Conservation (phyloP, 2,329 filamentous ascomycete genomes). For the Stagonosporopsis rhizophila region DNA sequence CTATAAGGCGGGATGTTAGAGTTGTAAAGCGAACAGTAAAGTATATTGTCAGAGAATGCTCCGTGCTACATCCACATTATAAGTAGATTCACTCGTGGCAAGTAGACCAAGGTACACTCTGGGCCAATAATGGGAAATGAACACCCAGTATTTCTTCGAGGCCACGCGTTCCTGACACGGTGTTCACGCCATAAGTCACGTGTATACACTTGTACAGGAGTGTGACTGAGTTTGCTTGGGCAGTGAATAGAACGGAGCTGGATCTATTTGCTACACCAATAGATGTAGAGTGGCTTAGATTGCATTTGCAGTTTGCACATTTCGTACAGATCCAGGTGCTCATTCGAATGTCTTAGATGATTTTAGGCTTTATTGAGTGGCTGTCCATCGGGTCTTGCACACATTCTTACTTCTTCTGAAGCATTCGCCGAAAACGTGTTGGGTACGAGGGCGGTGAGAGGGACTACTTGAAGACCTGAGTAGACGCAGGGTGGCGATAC, state of each 20-base stretch:
- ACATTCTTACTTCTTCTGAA: background rate
- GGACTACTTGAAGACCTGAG: background rate
- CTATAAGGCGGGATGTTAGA: background rate
- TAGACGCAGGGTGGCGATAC: background rate
- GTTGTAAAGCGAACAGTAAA: background rate
- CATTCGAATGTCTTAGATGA: background rate
- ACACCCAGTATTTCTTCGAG: background rate
- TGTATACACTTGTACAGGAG: background rate
- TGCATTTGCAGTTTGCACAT: background rate
- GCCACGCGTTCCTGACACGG: background rate
- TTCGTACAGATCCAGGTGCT: background rate
- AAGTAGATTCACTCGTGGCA: background rate
- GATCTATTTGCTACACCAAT: background rate
- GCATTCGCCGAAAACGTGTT: background rate
- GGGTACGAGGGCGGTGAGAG: constrained; percentile 4
- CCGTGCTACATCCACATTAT: too few relatives aligned
- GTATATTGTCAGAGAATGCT: background rate
- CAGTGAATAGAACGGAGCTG: too few relatives aligned
- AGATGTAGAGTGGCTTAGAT: background rate
- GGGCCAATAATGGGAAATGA: too few relatives aligned
- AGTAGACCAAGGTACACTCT: background rate
- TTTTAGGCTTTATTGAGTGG: background rate
- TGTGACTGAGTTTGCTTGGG: background rate
- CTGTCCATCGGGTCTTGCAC: background rate
- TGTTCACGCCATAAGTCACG: background rate